phyloP scores from a whole-genome alignment of 2,329 filamentous ascomycete genomes.

The Cladorrhinum sp. region DNA sequence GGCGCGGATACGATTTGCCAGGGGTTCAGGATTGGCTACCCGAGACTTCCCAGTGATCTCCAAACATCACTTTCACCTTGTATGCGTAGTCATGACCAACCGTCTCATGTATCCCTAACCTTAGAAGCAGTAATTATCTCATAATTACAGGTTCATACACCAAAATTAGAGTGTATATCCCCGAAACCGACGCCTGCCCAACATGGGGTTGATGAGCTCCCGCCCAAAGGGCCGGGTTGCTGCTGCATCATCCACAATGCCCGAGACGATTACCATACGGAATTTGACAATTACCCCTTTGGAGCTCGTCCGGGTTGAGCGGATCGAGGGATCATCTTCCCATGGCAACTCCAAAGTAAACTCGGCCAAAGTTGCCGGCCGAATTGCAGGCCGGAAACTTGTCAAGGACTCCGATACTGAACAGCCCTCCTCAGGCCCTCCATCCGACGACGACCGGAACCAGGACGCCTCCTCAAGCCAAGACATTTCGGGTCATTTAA shows the following conservation, averaged over 20 bases:
- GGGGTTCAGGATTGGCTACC: not conserved
- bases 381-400: conserved; percentile 20
- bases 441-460: conserved; percentile 17
- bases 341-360: not conserved
- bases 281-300: conserved; percentile 76
- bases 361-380: conserved; percentile 31
- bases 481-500: conserved; percentile 55
- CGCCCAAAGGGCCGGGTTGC: conserved; percentile 4
- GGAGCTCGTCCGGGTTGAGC: conserved; percentile 69
- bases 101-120: not conserved
- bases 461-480: conserved; percentile 39
- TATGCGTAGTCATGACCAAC: not conserved
- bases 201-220: conserved; percentile 14
- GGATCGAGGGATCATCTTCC: conserved; percentile 57
- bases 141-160: not conserved
- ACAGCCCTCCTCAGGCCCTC: conserved; percentile 38
- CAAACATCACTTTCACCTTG: no score
- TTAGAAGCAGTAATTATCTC: not conserved
- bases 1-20: not conserved
- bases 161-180: not conserved
- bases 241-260: conserved; percentile 2
- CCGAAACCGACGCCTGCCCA: not conserved
- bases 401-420: conserved; percentile 28
- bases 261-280: conserved; percentile 62
- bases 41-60: no score